These are phyloP conservation scores for Chenopodium album DNA, from an alignment of 148 eudicot species.

Conservation along the genomic window DNA sequence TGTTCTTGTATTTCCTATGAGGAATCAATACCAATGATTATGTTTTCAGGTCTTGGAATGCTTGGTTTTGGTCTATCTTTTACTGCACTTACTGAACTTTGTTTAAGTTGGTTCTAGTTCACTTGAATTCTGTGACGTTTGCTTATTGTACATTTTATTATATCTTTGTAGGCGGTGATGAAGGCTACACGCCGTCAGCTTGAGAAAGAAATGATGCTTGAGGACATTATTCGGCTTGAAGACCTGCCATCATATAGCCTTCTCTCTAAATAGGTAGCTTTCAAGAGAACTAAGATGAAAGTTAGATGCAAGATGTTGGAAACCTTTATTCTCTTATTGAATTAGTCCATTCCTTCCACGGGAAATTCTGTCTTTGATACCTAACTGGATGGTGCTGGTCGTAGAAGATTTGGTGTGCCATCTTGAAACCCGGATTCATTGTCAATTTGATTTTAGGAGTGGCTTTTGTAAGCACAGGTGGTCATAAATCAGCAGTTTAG, in stretches of 20 bases:
- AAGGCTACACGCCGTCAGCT: slow-evolving; percentile 92
- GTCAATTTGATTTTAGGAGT: slow-evolving; percentile 25
- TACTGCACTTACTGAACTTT: neutral
- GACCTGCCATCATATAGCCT: slow-evolving; percentile 81
- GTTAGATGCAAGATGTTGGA: slow-evolving; percentile 15
- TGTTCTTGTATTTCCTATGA: neutral
- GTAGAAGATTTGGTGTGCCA: slow-evolving; percentile 13
- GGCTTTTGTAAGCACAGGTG: slow-evolving; percentile 18
- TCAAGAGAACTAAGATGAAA: slow-evolving; percentile 10
- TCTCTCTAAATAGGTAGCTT: slow-evolving; percentile 50
- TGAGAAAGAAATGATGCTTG: slow-evolving; percentile 79
- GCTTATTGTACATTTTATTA: slow-evolving; percentile 14
- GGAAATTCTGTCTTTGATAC: slow-evolving; percentile 11
- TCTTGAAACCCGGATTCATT: slow-evolving; percentile 9
- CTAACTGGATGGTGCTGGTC: slow-evolving; percentile 21
- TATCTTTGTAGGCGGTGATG: slow-evolving; percentile 70
- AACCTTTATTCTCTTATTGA: slow-evolving; percentile 12
- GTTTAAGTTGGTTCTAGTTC: neutral
- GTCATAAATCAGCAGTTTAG: slow-evolving; percentile 17
- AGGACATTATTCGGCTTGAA: slow-evolving; percentile 69
- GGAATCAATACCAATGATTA: neutral
- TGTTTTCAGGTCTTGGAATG: neutral
- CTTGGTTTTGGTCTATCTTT: neutral
- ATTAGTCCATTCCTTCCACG: slow-evolving; percentile 19
- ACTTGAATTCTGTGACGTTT: neutral